These are phyloP conservation scores for Xylaria bambusicola DNA, from an alignment of 495 filamentous ascomycete genomes.

Conservation along the genomic window DNA sequence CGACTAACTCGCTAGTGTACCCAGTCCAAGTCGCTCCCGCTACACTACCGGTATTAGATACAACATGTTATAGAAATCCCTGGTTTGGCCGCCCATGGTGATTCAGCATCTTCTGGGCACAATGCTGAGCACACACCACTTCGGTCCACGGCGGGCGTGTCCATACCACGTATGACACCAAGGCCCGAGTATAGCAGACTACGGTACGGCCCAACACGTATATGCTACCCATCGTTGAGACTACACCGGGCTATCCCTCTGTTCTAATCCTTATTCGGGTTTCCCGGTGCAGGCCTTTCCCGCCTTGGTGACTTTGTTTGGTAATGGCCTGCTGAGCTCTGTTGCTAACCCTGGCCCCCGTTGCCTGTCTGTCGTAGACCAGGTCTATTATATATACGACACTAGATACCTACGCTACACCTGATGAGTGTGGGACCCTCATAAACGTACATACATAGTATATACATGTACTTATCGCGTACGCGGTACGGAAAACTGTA, in stretches of 20 bases:
- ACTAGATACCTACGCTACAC: no score
- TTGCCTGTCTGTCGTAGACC: no score
- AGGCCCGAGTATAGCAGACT: not conserved
- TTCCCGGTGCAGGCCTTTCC: constrained; percentile 8
- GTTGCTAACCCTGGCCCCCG: not conserved
- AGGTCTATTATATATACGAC: no score
- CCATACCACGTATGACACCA: not conserved
- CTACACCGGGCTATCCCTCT: not conserved
- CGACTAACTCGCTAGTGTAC: not conserved
- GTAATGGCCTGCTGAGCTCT: constrained; percentile 5
- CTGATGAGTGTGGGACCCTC: no score
- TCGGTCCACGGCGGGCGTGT: constrained; percentile 8
- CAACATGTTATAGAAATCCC: no score
- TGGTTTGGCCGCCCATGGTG: no score
- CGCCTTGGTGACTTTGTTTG: constrained; percentile 1
- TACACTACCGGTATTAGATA: no score
- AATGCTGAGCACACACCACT: not conserved
- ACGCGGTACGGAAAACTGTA: no score
- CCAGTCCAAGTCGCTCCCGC: not conserved
- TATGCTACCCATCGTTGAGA: constrained; percentile 7
- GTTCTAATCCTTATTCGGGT: constrained; percentile 7
- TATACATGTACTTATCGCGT: no score
- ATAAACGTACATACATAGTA: no score
- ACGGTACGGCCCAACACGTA: not conserved
- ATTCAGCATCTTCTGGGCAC: no score